Conservation (phyloP, 2,329 filamentous ascomycete species). For the Westerdykella aurantiaca region DNA sequence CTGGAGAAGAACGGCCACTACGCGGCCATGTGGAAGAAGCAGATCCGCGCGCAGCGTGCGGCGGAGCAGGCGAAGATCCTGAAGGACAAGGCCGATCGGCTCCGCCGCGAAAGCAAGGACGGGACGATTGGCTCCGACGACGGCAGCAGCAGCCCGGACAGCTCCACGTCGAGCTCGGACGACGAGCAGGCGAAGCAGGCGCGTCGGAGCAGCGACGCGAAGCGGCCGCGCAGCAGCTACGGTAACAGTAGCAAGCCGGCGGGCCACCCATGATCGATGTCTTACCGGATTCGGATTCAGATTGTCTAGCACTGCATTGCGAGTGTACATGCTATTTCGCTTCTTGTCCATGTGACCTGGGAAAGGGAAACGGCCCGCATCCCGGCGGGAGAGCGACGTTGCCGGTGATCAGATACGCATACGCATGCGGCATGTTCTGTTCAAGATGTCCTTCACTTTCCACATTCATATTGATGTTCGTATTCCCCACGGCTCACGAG, state of each 20-base stretch:
- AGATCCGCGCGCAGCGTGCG: constrained; percentile 46
- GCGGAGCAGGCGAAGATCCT: constrained; percentile 46
- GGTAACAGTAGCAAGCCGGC: not conserved
- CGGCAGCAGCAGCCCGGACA: constrained; percentile 33
- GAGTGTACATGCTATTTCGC: not conserved
- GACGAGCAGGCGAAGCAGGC: constrained; percentile 28
- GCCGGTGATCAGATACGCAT: too few species aligned
- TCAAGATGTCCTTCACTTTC: too few species aligned
- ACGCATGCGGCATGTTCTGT: too few species aligned
- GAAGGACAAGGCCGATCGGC: constrained; percentile 46
- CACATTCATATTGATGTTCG: too few species aligned
- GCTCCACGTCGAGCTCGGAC: constrained; percentile 25
- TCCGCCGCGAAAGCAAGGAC: constrained; percentile 45
- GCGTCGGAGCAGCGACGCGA: not conserved
- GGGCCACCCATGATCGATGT: not conserved
- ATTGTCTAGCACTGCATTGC: not conserved
- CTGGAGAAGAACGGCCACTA: constrained; percentile 44
- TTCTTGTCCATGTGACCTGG: too few species aligned
- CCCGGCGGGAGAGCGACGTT: too few species aligned
- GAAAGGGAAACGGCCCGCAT: too few species aligned
- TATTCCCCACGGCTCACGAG: too few species aligned
- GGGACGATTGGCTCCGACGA: constrained; percentile 31
- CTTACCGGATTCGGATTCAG: not conserved
- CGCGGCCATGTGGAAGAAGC: constrained; percentile 49
- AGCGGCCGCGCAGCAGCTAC: not conserved